These are phyloP conservation scores for Globisporangium viniferum DNA, from an alignment of 352 stramenopile genomes.

Conservation along the genomic window DNA sequence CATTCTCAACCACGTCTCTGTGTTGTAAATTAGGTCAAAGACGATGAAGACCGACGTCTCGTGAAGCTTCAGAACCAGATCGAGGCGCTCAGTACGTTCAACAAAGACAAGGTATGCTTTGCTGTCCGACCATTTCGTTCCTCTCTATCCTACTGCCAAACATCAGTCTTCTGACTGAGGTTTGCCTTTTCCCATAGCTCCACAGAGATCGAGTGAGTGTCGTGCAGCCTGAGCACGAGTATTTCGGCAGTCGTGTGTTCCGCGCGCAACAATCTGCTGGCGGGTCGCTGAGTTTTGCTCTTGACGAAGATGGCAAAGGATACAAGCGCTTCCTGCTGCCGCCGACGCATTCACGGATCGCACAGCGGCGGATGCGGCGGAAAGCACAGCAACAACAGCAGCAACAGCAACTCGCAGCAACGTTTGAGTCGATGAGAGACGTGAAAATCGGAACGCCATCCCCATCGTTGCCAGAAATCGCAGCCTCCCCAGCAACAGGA, in stretches of 20 bases:
- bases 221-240: constrained; percentile 62
- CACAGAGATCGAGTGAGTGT: constrained; percentile 61
- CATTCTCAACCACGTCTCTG: neutral
- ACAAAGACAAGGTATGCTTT: constrained; percentile 67
- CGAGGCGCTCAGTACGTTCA: constrained; percentile 79
- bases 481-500: neutral
- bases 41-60: constrained; percentile 92
- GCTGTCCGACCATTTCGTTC: neutral
- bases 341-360: constrained; percentile 24
- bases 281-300: constrained; percentile 14
- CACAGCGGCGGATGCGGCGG: constrained; percentile 32
- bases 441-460: constrained; percentile 21
- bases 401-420: constrained; percentile 3
- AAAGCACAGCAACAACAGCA: constrained; percentile 28
- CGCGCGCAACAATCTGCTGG: constrained; percentile 26
- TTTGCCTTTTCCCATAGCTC: constrained; percentile 27
- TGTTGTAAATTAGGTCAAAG: constrained; percentile 60
- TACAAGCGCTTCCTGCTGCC: constrained; percentile 41
- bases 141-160: neutral
- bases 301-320: constrained; percentile 44
- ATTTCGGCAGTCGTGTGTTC: constrained; percentile 30
- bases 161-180: neutral
- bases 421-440: constrained; percentile 15
- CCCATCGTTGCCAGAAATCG: constrained; percentile 15
- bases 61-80: constrained; percentile 93